Evolutionary conservation across 768 basidiomycete species (phyloP), one percentile per base, ranked within the genome.

Genomic region (Boletus rex-veris): DNA sequence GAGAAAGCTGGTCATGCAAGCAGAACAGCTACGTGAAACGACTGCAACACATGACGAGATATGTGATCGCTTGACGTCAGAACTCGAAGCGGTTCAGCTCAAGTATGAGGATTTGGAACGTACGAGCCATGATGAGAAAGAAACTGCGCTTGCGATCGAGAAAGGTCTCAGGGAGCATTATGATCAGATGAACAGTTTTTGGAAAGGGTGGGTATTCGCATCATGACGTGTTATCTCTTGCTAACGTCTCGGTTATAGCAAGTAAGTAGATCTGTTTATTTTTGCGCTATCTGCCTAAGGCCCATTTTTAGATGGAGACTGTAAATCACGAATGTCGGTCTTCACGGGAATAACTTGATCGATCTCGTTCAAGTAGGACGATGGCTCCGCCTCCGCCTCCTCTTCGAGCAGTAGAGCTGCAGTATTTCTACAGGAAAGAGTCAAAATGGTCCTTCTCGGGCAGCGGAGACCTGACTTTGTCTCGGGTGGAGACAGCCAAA

Each of bases 161-260:
- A 76, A 66, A 52, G 79, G 71, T 59, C 71, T 87, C 57, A 75
- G 80, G 55, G 77, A 80, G 28, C 80, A 81, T 59, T 78, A 77
- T 48, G 72, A 72, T 45, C 69, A 75, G 37, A 74, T 81, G 55
- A 75, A 77, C 31, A 68, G 64, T 26, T 77, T 70, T 52, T 73
- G 73, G 71, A 72, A 66, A 55, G 59, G 64, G 69, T 75, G 53
- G 55, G 75, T 61, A 49, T 49, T 52, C 30, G 35, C 33, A 12
- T 60, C 52, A 39, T 7, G 35, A 28, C 54, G 12, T 30, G 44
- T 53, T 49, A 54, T 49, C 44, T 59, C 5, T 60, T 33, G 50
- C 64, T 69, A 7, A 69, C 53, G 21, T 55, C 52, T 53, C 43
- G 37, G 41, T 61, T 63, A 28, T 65, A 73, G 67, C 71, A 74